Conservation (phyloP, 192 early-diverging fungal genomes). For the Podila epicladia region DNA sequence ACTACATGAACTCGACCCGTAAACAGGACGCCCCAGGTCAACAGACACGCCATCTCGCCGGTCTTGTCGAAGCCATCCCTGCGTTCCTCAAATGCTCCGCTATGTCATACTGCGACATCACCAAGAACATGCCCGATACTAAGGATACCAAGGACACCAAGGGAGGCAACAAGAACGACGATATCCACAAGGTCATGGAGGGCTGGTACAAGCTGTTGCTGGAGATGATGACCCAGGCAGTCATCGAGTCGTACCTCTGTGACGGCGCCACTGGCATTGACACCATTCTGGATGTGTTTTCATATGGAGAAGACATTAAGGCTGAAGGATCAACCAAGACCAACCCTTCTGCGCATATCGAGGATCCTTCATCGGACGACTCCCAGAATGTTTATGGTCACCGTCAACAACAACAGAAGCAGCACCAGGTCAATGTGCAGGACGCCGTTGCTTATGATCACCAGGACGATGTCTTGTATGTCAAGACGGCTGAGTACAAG, state of each 20-base stretch:
- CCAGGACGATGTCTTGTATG: slow-evolving; percentile 51
- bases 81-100: slow-evolving; percentile 60
- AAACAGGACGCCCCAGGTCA: slow-evolving; percentile 4
- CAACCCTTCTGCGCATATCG: not conserved
- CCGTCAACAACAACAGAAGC: slow-evolving; percentile 9
- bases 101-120: slow-evolving; percentile 52
- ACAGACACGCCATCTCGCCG: slow-evolving; percentile 23
- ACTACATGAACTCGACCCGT: slow-evolving; percentile 4
- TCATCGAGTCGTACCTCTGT: slow-evolving; percentile 62
- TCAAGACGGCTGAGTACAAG: slow-evolving; percentile 57
- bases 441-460: slow-evolving; percentile 14
- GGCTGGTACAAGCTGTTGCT: slow-evolving; percentile 65
- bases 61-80: slow-evolving; percentile 60
- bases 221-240: slow-evolving; percentile 64
- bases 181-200: slow-evolving; percentile 55
- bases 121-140: slow-evolving; percentile 26
- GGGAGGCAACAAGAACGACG: slow-evolving; percentile 24
- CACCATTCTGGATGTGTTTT: slow-evolving; percentile 61
- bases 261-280: slow-evolving; percentile 58
- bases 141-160: slow-evolving; percentile 4
- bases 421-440: slow-evolving; percentile 6
- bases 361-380: not conserved
- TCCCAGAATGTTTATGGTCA: not conserved
- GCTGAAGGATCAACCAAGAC: slow-evolving; percentile 38
- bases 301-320: slow-evolving; percentile 60